Evolutionary conservation across 495 filamentous ascomycete genomes (phyloP), one percentile per base, ranked within the genome.

Genomic region (Talaromyces proteolyticus): DNA sequence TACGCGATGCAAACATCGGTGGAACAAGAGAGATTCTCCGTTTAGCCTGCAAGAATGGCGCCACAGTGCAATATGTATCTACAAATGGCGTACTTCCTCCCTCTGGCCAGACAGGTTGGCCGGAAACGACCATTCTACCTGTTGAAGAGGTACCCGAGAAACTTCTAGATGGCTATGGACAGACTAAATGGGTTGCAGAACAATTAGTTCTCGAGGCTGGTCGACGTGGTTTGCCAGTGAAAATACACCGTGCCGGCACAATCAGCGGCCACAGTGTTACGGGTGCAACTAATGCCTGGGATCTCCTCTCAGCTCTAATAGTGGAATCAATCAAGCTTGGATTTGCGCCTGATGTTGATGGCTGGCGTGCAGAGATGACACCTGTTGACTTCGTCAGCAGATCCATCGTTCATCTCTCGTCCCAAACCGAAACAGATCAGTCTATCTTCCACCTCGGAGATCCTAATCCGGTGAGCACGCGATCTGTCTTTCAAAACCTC

Each of bases 301-400:
- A 86, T 73, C 68, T 87, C 5, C 65, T 87, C 11, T 79, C 77
- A 52, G 84, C 84, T 0, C 52, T 87, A 46, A 68, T 86, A 19
- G 80, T 87, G 2, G 84, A 87, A 55, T 86, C 82, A 6, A 74
- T 86, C 26, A 75, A 77, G 23, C 56, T 87, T 0, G 82, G 82
- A 18, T 76, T 75, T 47, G 74, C 74, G 4, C 82, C 82, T 0
- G 75, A 84, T 47, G 77, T 86, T 19, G 69, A 79, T 29, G 82
- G 79, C 45, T 86, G 84, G 82, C 76, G 78, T 22, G 81, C 80
- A 0, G 84, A 87, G 64, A 86, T 86, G 82, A 86, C 84, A 2
- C 84, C 84, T 0, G 84, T 84, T 2, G 82, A 87, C 62, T 85
- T 85, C 47, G 79, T 86, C 47, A 83, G 78, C 62, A 78, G 78